Base-by-base conservation (phyloP, 768 basidiomycete species). In the Epithele typhae region DNA sequence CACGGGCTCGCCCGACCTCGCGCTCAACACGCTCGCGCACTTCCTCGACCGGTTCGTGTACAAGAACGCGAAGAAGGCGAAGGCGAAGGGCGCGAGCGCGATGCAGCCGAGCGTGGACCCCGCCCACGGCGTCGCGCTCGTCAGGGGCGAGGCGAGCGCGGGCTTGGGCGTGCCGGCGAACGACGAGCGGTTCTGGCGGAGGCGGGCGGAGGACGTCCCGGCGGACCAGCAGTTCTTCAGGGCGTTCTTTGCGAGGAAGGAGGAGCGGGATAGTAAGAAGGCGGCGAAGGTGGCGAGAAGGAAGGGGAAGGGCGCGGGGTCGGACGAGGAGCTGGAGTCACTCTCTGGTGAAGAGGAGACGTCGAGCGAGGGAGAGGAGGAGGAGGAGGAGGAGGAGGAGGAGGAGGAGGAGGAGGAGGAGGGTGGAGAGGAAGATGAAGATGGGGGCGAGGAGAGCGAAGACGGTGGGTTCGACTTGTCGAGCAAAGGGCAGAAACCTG, bases 21-120 rank as follows among this genome's bases (percentile, higher is more conserved):
- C 89, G 9, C 82, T 92, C 46, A 93, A 96, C 69, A 94, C 93
- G 0, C 79, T 97, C 19, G 84, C 89, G 0, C 90, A 93, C 58
- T 97, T 99, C 79, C 78, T 98, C 33, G 96, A 98, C 62, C 81
- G 94, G 2, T 97, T 98, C 68, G 90, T 97, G 35, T 97, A 92
- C 73, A 91, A 93, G 66, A 97, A 98, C 63, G 84, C 93, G 1
- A 98, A 97, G 70, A 83, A 85, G 57, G 56, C 62, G 32, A 70
- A 68, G 48, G 69, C 77, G 7, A 85, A 82, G 60, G 94, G 93
- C n/a, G 74, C 80, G 0, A 90, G 86, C 51, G 87, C 89, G 45
- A 98, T 98, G 96, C 95, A 99, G 68, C 92, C 92, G n/a, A 81
- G 84, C 1, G 86, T 87, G 5, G 76, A 75, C 39, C 37, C 46